Base-by-base conservation (phyloP, 2,329 filamentous ascomycete genomes). In the Didymella exigua region DNA sequence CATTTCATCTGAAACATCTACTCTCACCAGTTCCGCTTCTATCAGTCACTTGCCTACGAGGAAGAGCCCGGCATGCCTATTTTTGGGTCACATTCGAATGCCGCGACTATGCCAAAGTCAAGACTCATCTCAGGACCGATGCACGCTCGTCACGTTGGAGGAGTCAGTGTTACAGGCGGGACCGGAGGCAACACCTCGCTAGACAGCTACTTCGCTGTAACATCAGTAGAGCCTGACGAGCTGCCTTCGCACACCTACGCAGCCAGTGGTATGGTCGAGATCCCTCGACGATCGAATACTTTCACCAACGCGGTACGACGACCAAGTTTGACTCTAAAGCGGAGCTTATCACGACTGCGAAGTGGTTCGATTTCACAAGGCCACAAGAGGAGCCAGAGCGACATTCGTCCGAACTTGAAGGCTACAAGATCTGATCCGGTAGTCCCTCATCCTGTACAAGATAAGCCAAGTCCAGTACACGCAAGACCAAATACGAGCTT, bases 131-230 rank as follows among this genome's bases (percentile, higher is more conserved):
- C 71, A 18, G 56, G 56, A 8, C 72, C 71, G 6, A 72, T 72
- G 53, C 64, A 74, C 54, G 69, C 67, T 24, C 67, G 63, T 18
- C 69, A 75, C 57, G 65, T 74, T 8, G 61, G 64, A 45, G 72
- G 71, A 26, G 66, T 73, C 26, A 66, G 61, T 46, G 56, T 74
- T 6, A 61, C 62, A 37, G 65, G 66, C 11, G 58, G 48, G 14
- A 60, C 56, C 8, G 56, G 52, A 14, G 52, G 52, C 46, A 51
- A 58, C 13, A 61, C 62, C 21, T 57, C 57, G n/a, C 49, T 60
- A 18, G 50, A 61, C 59, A 50, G 53, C 54, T 66, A 66, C 56
- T 63, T 65, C 56, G 33, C 58, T 33, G 58, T 54, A 5, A 53
- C 59, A 3, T 50, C 38, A 2, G 34, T 69, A 8, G 58, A 68